phyloP scores from a whole-genome alignment of 2,329 filamentous ascomycete species.

The Beauveria sp. region DNA sequence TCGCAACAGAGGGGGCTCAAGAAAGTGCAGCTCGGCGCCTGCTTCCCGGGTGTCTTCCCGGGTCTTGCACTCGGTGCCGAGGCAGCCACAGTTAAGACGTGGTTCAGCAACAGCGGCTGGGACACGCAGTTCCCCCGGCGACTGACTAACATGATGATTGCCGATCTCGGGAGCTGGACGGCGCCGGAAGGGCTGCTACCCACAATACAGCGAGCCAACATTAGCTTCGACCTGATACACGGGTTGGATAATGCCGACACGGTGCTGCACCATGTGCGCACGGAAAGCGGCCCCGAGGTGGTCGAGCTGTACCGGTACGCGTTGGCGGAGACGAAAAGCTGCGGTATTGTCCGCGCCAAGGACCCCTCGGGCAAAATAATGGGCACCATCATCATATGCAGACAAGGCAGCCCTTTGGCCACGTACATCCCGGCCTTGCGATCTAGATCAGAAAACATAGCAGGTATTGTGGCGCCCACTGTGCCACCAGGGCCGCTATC shows the following conservation, averaged over 20 bases:
- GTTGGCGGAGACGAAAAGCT: constrained; percentile 61
- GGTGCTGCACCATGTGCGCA: constrained; percentile 67
- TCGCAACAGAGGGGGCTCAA: constrained; percentile 63
- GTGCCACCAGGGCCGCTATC: constrained; percentile 63
- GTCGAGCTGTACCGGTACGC: constrained; percentile 73
- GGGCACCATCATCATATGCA: constrained; percentile 74
- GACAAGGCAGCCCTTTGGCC: constrained; percentile 58
- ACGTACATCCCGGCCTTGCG: constrained; percentile 63
- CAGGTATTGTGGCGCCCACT: constrained; percentile 74
- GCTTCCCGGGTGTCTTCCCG: constrained; percentile 77
- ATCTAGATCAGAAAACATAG: constrained; percentile 50
- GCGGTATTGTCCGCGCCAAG: constrained; percentile 78
- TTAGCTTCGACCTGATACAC: constrained; percentile 77
- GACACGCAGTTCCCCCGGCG: constrained; percentile 56
- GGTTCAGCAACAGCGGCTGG: constrained; percentile 90
- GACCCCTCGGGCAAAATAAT: constrained; percentile 58
- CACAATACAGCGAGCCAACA: constrained; percentile 62
- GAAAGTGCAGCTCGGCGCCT: constrained; percentile 72
- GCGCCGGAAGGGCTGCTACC: constrained; percentile 70
- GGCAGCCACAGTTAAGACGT: constrained; percentile 49
- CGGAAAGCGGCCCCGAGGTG: constrained; percentile 67
- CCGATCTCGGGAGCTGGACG: constrained; percentile 63
- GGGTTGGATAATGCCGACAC: constrained; percentile 68
- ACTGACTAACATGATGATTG: constrained; percentile 62
- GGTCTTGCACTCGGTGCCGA: constrained; percentile 61